These are phyloP conservation scores for Colletotrichum horii DNA, from an alignment of 2,329 filamentous ascomycete genomes.

Conservation along the genomic window DNA sequence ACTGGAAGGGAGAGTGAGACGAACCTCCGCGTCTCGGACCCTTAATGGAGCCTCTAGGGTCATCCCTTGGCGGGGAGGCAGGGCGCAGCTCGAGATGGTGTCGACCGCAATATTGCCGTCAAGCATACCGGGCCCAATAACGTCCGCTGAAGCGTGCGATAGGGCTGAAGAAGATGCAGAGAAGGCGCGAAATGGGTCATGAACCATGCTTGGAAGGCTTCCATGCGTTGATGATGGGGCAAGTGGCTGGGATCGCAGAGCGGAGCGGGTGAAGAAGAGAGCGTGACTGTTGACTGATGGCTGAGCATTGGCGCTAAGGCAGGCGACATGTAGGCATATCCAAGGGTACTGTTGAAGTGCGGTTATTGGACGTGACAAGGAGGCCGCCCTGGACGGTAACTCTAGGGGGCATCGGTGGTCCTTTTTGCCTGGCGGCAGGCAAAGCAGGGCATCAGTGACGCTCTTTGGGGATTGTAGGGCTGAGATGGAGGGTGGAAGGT, in stretches of 20 bases:
- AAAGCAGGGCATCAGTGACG: neutral
- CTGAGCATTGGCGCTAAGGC: slow-evolving; percentile 16
- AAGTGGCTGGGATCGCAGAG: neutral
- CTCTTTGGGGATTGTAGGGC: slow-evolving; percentile 6
- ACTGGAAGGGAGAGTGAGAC: neutral
- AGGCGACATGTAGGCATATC: slow-evolving; percentile 2
- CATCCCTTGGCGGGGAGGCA: neutral
- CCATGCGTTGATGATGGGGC: neutral
- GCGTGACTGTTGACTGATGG: neutral
- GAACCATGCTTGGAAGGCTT: neutral
- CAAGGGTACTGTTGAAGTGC: neutral
- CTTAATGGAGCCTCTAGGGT: neutral
- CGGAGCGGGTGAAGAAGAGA: neutral
- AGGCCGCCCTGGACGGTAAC: slow-evolving; percentile 2
- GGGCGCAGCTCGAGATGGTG: neutral
- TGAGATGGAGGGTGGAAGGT: slow-evolving; percentile 10
- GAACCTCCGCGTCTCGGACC: neutral
- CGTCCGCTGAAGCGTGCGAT: neutral
- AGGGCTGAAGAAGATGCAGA: slow-evolving; percentile 19
- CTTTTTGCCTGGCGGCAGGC: neutral
- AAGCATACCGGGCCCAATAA: neutral
- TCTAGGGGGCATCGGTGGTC: neutral
- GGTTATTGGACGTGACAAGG: neutral
- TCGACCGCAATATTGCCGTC: neutral
- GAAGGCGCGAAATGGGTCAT: neutral